These are phyloP conservation scores for Staphylotrichum tortipilum DNA, from an alignment of 495 filamentous ascomycete species.

Conservation along the genomic window DNA sequence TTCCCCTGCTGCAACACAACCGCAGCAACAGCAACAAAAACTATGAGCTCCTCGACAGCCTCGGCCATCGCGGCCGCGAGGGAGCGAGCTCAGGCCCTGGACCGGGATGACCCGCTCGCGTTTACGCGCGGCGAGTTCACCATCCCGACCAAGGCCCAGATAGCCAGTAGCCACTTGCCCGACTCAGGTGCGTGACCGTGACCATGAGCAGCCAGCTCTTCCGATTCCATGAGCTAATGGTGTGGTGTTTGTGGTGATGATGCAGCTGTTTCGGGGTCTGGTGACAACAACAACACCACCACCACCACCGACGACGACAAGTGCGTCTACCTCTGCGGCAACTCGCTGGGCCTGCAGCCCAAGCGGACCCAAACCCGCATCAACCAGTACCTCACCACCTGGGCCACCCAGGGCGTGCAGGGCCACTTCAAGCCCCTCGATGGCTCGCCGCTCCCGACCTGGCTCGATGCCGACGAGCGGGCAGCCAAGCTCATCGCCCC, in stretches of 20 bases:
- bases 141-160: constrained; percentile 70
- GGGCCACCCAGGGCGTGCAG: constrained; percentile 87
- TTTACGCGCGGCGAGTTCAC: constrained; percentile 69
- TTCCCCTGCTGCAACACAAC: background rate
- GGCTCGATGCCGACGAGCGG: constrained; percentile 69
- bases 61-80: constrained; percentile 1
- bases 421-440: constrained; percentile 84
- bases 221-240: constrained; percentile 11
- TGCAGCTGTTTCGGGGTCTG: too few species aligned
- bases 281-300: background rate
- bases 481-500: constrained; percentile 68
- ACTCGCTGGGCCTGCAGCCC: constrained; percentile 89
- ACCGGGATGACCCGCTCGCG: constrained; percentile 59
- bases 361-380: constrained; percentile 60
- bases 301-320: constrained; percentile 21
- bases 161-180: constrained; percentile 56
- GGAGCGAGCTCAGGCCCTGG: constrained; percentile 36
- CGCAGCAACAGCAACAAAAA: background rate
- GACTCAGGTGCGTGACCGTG: constrained; percentile 23
- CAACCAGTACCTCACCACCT: constrained; percentile 69
- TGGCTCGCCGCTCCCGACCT: constrained; percentile 66
- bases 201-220: too few species aligned
- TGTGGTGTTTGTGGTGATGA: too few species aligned
- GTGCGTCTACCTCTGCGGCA: constrained; percentile 90
- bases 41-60: constrained; percentile 10